These are phyloP conservation scores for Eimeria acervulina DNA, from an alignment of 169 alveolate genomes.

Conservation along the genomic window DNA sequence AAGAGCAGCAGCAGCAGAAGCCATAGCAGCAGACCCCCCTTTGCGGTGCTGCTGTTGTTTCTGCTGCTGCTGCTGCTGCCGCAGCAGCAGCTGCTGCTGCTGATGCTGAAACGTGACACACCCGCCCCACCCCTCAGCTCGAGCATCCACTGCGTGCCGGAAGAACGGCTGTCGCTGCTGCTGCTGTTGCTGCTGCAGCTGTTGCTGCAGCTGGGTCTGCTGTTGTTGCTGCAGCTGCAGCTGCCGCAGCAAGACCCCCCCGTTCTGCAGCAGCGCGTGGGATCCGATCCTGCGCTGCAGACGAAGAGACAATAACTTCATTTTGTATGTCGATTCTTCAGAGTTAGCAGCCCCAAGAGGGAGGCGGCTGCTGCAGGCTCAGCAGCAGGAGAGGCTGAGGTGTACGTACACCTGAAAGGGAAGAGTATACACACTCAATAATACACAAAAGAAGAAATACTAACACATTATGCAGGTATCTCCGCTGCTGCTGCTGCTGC, in stretches of 20 bases:
- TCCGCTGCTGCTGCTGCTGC: conserved; percentile 23
- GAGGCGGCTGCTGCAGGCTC: not conserved
- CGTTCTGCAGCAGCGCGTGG: conserved; percentile 10
- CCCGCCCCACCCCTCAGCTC: not conserved
- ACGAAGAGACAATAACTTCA: not conserved
- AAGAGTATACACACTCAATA: not conserved
- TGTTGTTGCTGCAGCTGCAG: not conserved
- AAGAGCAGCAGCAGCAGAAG: conserved; percentile 40
- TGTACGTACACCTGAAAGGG: not conserved
- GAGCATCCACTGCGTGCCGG: not conserved
- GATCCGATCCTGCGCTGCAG: not conserved
- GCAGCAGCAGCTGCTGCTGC: conserved; percentile 18
- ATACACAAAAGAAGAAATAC: too few relatives aligned
- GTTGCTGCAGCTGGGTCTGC: not conserved
- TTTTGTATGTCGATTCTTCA: too few relatives aligned
- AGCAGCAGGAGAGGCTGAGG: not conserved
- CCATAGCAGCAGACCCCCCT: not conserved
- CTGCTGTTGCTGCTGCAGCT: conserved; percentile 23
- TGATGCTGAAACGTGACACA: not conserved
- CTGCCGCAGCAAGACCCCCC: not conserved
- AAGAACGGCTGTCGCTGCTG: conserved; percentile 4
- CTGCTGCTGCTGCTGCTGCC: conserved; percentile 73
- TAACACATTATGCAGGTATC: not conserved
- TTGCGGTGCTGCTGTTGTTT: not conserved
- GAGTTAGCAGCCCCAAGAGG: not conserved